Conservation (phyloP, 805 yeast species). For the Nakazawaea molendinolei region DNA sequence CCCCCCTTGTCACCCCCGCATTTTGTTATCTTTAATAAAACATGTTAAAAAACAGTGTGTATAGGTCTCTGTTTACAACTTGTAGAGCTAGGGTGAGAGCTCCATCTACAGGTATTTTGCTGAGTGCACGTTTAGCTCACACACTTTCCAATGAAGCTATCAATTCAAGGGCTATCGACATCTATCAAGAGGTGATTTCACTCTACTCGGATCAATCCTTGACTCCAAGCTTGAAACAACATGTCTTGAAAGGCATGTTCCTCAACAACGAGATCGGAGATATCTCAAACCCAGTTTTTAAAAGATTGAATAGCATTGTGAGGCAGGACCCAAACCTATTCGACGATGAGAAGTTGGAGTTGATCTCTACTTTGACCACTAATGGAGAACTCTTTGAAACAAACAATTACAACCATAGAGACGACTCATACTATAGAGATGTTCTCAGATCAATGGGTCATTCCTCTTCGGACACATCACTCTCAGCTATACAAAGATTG, state of each 20-base stretch:
- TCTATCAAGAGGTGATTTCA: slow-evolving; percentile 6
- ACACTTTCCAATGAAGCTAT: not conserved
- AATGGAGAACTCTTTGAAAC: slow-evolving; percentile 1
- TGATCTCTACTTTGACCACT: slow-evolving; percentile 4
- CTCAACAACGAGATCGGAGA: slow-evolving; percentile 25
- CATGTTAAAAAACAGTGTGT: too few species aligned
- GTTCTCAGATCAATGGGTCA: too few species aligned
- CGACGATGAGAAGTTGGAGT: slow-evolving; percentile 7
- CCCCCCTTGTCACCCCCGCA: too few species aligned
- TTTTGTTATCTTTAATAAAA: too few species aligned
- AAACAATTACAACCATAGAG: too few species aligned
- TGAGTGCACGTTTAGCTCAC: not conserved
- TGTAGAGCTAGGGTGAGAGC: not conserved
- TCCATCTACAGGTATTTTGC: not conserved
- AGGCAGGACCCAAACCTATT: slow-evolving; percentile 34
- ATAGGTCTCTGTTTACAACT: too few species aligned
- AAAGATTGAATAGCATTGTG: slow-evolving; percentile 30
- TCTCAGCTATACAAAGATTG: too few species aligned
- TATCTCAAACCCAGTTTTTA: slow-evolving; percentile 30
- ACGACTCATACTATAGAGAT: too few species aligned
- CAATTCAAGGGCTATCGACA: slow-evolving; percentile 3
- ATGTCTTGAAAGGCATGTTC: slow-evolving; percentile 6
- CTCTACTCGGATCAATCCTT: slow-evolving; percentile 8
- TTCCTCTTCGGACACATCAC: too few species aligned
- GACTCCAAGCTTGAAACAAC: slow-evolving; percentile 3